phyloP scores from a whole-genome alignment of 2,329 filamentous ascomycete genomes.

The Talaromyces funiculosus region DNA sequence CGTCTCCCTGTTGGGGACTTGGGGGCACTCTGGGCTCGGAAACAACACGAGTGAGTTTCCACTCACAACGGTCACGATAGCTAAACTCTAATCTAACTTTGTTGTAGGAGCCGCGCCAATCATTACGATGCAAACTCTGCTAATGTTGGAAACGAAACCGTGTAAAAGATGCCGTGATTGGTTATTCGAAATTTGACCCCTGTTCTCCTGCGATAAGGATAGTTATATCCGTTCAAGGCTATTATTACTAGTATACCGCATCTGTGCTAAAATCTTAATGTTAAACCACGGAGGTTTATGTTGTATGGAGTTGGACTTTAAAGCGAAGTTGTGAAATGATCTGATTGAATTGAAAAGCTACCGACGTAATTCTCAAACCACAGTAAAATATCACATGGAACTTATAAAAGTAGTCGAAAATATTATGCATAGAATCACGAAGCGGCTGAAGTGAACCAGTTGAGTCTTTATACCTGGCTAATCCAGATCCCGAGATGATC shows the following conservation, averaged over 20 bases:
- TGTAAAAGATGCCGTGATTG: neutral
- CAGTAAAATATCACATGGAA: neutral
- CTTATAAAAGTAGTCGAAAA: too few relatives aligned
- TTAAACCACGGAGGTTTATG: neutral
- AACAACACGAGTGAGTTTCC: neutral
- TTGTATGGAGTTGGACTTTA: neutral
- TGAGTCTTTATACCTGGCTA: too few relatives aligned
- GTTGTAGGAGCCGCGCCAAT: neutral
- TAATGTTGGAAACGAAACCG: neutral
- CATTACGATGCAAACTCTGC: neutral
- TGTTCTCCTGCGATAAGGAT: neutral
- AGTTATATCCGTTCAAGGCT: neutral
- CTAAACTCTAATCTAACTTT: neutral
- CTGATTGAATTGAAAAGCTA: neutral
- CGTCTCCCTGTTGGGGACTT: conserved; percentile 41
- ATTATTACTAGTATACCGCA: neutral
- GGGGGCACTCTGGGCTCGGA: neutral
- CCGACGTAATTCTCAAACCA: neutral
- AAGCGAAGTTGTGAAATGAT: neutral
- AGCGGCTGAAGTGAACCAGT: too few relatives aligned
- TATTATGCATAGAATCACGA: too few relatives aligned
- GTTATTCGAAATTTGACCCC: neutral
- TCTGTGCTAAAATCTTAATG: neutral
- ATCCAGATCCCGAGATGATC: too few relatives aligned
- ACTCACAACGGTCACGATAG: neutral